Evolutionary conservation across 176 grass and related monocot species (phyloP).

Genomic region (Carex pumila): DNA sequence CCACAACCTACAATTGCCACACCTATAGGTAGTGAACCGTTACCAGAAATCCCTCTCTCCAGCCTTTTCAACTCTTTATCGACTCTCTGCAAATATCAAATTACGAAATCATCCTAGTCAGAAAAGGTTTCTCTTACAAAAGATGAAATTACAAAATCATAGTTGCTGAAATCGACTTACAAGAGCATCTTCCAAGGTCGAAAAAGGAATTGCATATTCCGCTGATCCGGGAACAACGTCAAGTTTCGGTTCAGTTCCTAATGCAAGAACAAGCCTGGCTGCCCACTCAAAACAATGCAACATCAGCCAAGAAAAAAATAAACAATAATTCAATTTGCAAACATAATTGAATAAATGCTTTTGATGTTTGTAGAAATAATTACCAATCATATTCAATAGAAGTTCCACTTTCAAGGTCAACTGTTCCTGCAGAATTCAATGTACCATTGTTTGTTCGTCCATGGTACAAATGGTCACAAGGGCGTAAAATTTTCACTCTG

Average conservation of each 20-base stretch:
- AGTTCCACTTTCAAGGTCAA: conserved; percentile 86
- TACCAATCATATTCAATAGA: conserved; percentile 98
- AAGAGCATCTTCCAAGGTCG: conserved; percentile 78
- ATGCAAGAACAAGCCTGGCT: conserved; percentile 98
- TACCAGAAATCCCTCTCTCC: conserved; percentile 75
- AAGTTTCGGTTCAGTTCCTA: conserved; percentile 93
- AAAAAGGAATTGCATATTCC: conserved; percentile 82
- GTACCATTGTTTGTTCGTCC: conserved; percentile 29
- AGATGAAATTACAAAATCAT: not conserved
- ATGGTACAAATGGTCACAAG: conserved; percentile 59
- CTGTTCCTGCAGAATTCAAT: conserved; percentile 57
- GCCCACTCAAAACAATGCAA: conserved; percentile 55
- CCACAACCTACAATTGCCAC: conserved; percentile 90
- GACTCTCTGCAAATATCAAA: conserved; percentile 59
- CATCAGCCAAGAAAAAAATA: conserved; percentile 26
- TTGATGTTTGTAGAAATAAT: not conserved
- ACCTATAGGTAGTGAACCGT: conserved; percentile 38
- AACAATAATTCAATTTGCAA: not conserved
- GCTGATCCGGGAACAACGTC: conserved; percentile 80
- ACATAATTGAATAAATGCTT: conserved; percentile 6
- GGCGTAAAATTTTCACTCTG: conserved; percentile 62
- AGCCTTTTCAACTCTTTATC: conserved; percentile 61
- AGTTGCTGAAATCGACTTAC: conserved; percentile 36
- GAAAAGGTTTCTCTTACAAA: not conserved
- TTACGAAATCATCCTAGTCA: not conserved